These are phyloP conservation scores for Echria macrotheca DNA, from an alignment of 495 filamentous ascomycete genomes.

Conservation along the genomic window DNA sequence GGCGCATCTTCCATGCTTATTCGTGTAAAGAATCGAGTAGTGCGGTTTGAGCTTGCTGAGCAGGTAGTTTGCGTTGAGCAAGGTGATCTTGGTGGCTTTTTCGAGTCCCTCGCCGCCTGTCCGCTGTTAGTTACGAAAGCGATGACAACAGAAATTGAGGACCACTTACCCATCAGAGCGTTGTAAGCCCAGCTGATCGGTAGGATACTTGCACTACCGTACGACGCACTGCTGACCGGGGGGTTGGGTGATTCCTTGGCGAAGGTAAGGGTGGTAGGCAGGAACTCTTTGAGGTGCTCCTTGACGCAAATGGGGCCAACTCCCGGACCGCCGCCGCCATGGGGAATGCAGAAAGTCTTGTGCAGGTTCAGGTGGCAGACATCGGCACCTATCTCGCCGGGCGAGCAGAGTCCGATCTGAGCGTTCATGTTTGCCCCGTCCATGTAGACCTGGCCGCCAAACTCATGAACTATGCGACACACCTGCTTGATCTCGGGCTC, in stretches of 20 bases:
- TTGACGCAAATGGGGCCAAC: conserved; percentile 95
- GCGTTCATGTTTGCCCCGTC: conserved; percentile 99
- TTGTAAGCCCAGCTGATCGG: conserved; percentile 98
- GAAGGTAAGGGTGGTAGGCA: conserved; percentile 65
- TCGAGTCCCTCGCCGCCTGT: conserved; percentile 72
- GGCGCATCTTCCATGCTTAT: conserved; percentile 78
- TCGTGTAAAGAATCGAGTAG: conserved; percentile 91
- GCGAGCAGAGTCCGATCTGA: conserved; percentile 94
- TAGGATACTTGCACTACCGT: conserved; percentile 88
- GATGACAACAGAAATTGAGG: not conserved
- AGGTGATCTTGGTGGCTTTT: conserved; percentile 89
- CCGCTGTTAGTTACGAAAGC: conserved; percentile 16
- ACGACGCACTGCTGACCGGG: conserved; percentile 81
- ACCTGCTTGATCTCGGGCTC: conserved; percentile 86
- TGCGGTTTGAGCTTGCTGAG: conserved; percentile 83
- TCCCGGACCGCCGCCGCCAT: conserved; percentile 92
- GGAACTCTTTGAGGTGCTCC: conserved; percentile 67
- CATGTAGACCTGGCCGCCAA: conserved; percentile 98
- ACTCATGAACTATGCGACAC: conserved; percentile 76
- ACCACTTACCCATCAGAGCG: conserved; percentile 76
- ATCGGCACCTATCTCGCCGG: conserved; percentile 94
- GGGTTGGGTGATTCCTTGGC: conserved; percentile 34
- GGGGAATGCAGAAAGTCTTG: conserved; percentile 99
- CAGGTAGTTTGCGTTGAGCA: conserved; percentile 98
- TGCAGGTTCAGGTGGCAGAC: conserved; percentile 98